Evolutionary conservation across 2,329 filamentous ascomycete species (phyloP), one percentile per base, ranked within the genome.

Genomic region (Aspergillus awamori): DNA sequence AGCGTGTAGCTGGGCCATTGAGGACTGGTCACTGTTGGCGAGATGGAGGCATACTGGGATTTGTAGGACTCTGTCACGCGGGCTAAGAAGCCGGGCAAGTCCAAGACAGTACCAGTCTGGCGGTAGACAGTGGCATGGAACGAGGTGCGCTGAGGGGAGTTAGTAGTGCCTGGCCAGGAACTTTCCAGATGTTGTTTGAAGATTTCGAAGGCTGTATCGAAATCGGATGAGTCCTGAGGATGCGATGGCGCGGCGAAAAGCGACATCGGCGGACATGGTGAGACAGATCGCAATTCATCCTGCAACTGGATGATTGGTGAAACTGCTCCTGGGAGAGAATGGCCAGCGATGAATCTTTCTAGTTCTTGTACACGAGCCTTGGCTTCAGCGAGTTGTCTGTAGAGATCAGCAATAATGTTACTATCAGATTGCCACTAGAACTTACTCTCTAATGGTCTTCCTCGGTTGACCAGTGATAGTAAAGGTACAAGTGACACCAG

Each of bases 381-480:
- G 15, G 65, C 52, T 15, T 69, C 67, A 3, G 59, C 56, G 3
- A 71, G 65, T 28, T 70, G 62, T 13, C 69, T 61, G 39, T 39
- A 22, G 11, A n/a, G 15, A 13, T 30, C n/a, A 39, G 22, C 17
- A 4, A 38, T 57, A 13, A 36, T 13, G 30, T 36, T 36, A 36
- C 11, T 2, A 0, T 13, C 2, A 39, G 11, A 10, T 2, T 11
- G 0, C 28, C 28, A 30, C 8, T 4, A 4, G 4, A 30, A 22
- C 70, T 61, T 63, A 72, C 70, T 70, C 59, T 33, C 66, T 59
- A 11, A 68, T 53, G 8, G 60, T 64, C 58, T 68, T 69, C 26
- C 68, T 65, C 10, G 61, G 59, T 20, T 62, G 17, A 17, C 20
- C 30, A 58, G 36, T 17, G 30, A 53, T 8, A 51, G 61, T 68